phyloP scores from a whole-genome alignment of 495 filamentous ascomycete species.

The Sordaria brevicollis region DNA sequence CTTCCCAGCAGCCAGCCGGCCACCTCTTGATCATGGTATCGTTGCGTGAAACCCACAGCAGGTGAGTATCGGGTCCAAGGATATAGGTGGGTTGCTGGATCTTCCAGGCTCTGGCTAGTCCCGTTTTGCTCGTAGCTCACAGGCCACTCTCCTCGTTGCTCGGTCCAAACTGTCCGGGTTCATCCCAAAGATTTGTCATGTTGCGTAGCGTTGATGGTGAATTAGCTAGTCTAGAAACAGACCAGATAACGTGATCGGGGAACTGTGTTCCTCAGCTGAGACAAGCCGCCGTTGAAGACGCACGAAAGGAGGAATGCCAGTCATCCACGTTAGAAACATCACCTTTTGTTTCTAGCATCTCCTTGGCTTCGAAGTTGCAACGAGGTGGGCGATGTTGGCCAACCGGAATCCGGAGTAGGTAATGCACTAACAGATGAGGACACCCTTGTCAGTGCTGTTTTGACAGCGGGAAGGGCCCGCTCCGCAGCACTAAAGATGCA shows the following conservation, averaged over 20 bases:
- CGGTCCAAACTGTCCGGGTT: background rate
- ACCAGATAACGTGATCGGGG: background rate
- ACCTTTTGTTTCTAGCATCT: background rate
- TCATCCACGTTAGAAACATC: background rate
- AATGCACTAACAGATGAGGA: background rate
- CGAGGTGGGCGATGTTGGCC: background rate
- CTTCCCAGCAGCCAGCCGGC: background rate
- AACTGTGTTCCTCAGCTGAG: background rate
- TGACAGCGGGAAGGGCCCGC: background rate
- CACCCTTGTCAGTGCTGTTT: background rate
- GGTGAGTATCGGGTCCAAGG: background rate
- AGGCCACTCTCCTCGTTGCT: background rate
- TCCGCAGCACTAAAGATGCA: background rate
- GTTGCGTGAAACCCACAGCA: background rate
- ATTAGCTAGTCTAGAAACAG: background rate
- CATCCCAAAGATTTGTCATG: background rate
- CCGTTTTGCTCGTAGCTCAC: background rate
- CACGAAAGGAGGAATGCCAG: background rate
- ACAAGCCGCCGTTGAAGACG: background rate
- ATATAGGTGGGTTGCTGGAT: background rate
- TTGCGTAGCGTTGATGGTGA: background rate
- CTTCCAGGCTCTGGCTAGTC: background rate
- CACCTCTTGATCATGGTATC: background rate
- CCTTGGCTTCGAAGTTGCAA: background rate
- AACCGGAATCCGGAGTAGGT: background rate